phyloP scores from a whole-genome alignment of 306 rosid species.

The Crotalaria pallida region DNA sequence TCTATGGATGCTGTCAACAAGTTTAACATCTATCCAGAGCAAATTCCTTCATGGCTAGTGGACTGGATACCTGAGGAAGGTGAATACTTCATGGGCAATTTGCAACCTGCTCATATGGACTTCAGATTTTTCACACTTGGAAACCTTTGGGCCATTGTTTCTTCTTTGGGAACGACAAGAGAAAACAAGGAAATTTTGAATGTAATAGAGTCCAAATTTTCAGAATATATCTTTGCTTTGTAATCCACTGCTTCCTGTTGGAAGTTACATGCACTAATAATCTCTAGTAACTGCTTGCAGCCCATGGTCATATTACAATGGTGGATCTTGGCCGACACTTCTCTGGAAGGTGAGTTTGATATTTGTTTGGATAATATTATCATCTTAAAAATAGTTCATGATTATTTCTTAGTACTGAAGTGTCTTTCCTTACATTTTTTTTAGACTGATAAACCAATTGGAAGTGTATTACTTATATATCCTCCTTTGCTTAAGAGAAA shows the following conservation, averaged over 20 bases:
- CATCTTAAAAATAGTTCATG: background rate
- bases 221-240: background rate
- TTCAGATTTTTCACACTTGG: no score
- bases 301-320: constrained; percentile 94
- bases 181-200: constrained; percentile 72
- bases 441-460: background rate
- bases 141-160: constrained; percentile 85
- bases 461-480: background rate
- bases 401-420: background rate
- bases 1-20: no score
- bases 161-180: constrained; percentile 65
- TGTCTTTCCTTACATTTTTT: background rate
- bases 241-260: background rate
- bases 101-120: constrained; percentile 89
- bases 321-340: constrained; percentile 93
- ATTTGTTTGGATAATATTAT: background rate
- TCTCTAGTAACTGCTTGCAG: constrained; percentile 40
- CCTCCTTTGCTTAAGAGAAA: background rate
- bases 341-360: constrained; percentile 71
- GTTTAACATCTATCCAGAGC: no score
- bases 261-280: constrained; percentile 4
- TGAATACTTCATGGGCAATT: constrained; percentile 85
- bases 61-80: constrained; percentile 91
- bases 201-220: constrained; percentile 60
- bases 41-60: constrained; percentile 90